A percentile compares a stretch with the other conserved stretches of the same genome.
Conservation (phyloP, 257 asterid genomes). For the Nicotiana noctiflora region DNA sequence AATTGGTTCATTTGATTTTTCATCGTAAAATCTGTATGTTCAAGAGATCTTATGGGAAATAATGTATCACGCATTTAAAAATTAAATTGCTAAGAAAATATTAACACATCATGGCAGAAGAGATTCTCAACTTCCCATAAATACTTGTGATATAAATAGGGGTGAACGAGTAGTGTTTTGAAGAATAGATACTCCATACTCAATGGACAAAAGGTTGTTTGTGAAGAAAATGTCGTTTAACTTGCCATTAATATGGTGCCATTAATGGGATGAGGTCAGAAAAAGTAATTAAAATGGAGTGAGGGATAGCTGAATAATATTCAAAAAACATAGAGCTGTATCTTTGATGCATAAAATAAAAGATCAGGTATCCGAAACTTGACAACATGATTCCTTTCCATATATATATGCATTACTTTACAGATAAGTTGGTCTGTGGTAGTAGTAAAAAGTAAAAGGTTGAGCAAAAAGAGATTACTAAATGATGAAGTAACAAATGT, state of each 20-base stretch:
- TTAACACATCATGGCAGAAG: background rate
- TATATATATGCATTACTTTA: background rate
- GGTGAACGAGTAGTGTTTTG: background rate
- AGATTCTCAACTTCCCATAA: background rate
- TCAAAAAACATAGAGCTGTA: background rate
- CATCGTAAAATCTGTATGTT: background rate
- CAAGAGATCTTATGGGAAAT: background rate
- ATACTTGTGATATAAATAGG: background rate
- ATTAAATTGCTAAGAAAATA: background rate
- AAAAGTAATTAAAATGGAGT: background rate
- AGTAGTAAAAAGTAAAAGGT: background rate
- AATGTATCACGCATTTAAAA: background rate
- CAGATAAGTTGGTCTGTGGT: background rate
- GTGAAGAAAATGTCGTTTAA: constrained; percentile 1
- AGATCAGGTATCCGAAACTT: background rate
- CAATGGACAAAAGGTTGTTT: background rate
- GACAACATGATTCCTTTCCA: background rate
- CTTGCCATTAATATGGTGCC: background rate
- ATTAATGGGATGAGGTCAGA: background rate
- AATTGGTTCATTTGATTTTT: background rate
- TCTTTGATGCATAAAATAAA: background rate
- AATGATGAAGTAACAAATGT: background rate
- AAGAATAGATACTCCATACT: background rate
- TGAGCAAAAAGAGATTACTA: background rate
- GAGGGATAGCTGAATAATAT: background rate